A percentile compares a stretch with the other conserved stretches of the same genome.
Conservation (phyloP, 108 stramenopile species). For the Cyclotella baltica region DNA sequence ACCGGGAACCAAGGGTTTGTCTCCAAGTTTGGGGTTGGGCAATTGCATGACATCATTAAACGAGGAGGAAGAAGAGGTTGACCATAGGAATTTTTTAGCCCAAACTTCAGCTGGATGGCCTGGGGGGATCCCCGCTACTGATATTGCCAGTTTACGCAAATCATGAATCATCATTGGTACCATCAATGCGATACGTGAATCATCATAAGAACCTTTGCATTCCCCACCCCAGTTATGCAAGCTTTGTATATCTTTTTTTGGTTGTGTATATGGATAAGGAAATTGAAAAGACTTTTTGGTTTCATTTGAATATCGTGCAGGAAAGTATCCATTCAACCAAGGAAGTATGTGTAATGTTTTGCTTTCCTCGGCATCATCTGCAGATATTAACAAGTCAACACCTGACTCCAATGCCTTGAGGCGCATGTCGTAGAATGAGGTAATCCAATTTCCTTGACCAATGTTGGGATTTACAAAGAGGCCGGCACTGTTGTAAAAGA, state of each 20-base stretch:
- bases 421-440: background rate
- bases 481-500: no score
- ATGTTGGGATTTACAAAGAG: background rate
- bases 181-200: background rate
- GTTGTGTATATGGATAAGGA: background rate
- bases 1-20: background rate
- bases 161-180: background rate
- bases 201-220: background rate
- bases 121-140: background rate
- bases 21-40: no score
- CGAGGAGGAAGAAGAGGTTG: no score
- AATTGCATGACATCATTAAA: no score
- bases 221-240: background rate
- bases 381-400: background rate
- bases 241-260: no score
- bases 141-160: background rate
- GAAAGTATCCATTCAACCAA: background rate
- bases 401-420: background rate
- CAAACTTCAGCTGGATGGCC: no score
- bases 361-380: background rate
- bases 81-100: no score
- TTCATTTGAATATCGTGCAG: no score
- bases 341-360: background rate
- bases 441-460: constrained; percentile 1
- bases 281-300: no score